phyloP scores from a whole-genome alignment of 1,139 yeast genomes.

The Yamadazyma sp. region DNA sequence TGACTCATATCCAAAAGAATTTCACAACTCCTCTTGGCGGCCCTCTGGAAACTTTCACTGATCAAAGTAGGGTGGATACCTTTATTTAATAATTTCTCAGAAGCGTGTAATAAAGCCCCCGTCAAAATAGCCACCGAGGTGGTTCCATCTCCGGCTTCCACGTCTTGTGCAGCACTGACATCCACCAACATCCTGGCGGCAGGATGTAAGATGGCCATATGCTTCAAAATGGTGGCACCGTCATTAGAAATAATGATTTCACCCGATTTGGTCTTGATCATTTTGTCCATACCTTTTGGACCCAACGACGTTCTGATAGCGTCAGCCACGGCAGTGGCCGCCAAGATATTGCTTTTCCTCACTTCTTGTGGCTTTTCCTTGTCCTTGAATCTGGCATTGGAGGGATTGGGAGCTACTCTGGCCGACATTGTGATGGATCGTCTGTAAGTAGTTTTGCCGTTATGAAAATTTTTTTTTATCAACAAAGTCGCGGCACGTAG shows the following conservation, averaged over 20 bases:
- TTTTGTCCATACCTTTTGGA: conserved; percentile 99
- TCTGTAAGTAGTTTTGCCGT: neutral
- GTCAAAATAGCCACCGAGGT: conserved; percentile 95
- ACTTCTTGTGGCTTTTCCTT: conserved; percentile 98
- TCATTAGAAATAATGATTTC: conserved; percentile 95
- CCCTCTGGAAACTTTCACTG: conserved; percentile 93
- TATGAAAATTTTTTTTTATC: conserved; percentile 1
- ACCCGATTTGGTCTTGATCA: conserved; percentile 92
- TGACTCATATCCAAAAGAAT: conserved; percentile 83
- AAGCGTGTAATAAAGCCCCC: conserved; percentile 92
- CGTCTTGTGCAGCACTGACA: conserved; percentile 95
- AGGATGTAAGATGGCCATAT: conserved; percentile 97
- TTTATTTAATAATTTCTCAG: conserved; percentile 81
- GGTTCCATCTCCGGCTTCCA: conserved; percentile 99
- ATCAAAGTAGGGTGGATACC: conserved; percentile 96
- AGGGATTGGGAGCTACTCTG: conserved; percentile 43
- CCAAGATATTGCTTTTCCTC: conserved; percentile 86
- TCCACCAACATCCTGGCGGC: conserved; percentile 99
- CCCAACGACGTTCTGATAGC: conserved; percentile 97
- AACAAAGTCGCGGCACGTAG: neutral
- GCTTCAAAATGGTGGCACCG: conserved; percentile 94
- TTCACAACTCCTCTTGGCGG: conserved; percentile 85
- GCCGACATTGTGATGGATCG: conserved; percentile 8
- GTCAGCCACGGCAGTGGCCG: conserved; percentile 97
- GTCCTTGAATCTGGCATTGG: conserved; percentile 88